A percentile compares a stretch with the other conserved stretches of the same genome.
These are phyloP conservation scores for Exserohilum turcica DNA, from an alignment of 2,329 filamentous ascomycete genomes.

Conservation along the genomic window DNA sequence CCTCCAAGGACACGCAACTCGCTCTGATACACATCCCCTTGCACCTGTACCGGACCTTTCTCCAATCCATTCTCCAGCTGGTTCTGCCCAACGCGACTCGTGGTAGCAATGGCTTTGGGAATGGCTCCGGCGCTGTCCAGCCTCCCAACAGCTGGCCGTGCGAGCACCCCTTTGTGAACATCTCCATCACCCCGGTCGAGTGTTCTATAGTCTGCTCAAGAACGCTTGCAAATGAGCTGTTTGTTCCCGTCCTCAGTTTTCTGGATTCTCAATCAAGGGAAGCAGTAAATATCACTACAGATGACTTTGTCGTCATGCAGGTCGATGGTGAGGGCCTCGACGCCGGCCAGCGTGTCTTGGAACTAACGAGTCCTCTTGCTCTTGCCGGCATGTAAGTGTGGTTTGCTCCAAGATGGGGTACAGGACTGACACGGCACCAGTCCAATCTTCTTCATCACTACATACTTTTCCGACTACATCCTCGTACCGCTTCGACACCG, in stretches of 20 bases:
- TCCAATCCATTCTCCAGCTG: slow-evolving; percentile 85
- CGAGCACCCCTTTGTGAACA: slow-evolving; percentile 83
- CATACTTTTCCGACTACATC: slow-evolving; percentile 97
- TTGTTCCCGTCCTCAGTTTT: slow-evolving; percentile 70
- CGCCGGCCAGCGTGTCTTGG: slow-evolving; percentile 86
- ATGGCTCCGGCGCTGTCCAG: slow-evolving; percentile 40
- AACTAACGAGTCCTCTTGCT: slow-evolving; percentile 87
- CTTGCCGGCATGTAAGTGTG: slow-evolving; percentile 77
- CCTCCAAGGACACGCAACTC: slow-evolving; percentile 77
- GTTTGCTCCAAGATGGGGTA: neutral
- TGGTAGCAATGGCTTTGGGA: slow-evolving; percentile 37
- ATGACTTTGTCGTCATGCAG: slow-evolving; percentile 86
- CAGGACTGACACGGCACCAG: slow-evolving; percentile 43
- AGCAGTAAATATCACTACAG: slow-evolving; percentile 73
- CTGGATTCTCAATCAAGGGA: slow-evolving; percentile 58
- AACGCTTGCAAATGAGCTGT: slow-evolving; percentile 73
- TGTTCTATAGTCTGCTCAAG: slow-evolving; percentile 89
- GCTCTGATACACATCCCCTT: slow-evolving; percentile 90
- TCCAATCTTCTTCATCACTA: slow-evolving; percentile 98
- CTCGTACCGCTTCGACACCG: slow-evolving; percentile 80
- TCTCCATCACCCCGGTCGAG: slow-evolving; percentile 89
- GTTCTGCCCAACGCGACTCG: slow-evolving; percentile 68
- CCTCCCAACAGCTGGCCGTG: slow-evolving; percentile 52
- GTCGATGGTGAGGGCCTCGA: slow-evolving; percentile 90
- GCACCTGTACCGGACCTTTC: slow-evolving; percentile 73